phyloP scores from a whole-genome alignment of 169 alveolate species.

The Eimeria maxima region DNA sequence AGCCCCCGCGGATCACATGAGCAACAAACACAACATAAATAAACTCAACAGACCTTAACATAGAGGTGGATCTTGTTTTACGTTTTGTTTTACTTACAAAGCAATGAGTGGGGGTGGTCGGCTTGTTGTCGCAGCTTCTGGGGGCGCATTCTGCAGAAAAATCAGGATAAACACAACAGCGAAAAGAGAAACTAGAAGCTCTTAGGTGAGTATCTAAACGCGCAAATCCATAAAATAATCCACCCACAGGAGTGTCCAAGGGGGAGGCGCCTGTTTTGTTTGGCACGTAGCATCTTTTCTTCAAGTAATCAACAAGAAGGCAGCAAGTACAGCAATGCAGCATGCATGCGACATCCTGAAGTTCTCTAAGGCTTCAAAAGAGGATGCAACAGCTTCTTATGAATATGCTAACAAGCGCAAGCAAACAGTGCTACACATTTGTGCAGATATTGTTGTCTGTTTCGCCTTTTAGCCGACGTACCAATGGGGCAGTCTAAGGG shows the following conservation, averaged over 20 bases:
- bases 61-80: not conserved
- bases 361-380: too few species aligned
- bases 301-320: not conserved
- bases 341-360: too few species aligned
- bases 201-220: too few species aligned
- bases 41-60: not conserved
- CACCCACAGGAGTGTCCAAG: conserved; percentile 67
- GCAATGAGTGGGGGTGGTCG: conserved; percentile 71
- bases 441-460: too few species aligned
- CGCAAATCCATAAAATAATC: not conserved
- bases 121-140: conserved; percentile 78
- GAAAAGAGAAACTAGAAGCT: not conserved
- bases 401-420: too few species aligned
- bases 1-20: too few species aligned
- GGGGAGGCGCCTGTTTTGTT: conserved; percentile 32
- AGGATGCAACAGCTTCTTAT: too few species aligned
- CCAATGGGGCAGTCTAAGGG: conserved; percentile 72
- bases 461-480: not conserved
- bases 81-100: conserved; percentile 55
- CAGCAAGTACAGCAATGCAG: too few species aligned
- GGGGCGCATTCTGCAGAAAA: conserved; percentile 70
- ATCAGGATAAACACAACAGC: not conserved
- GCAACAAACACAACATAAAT: too few species aligned
- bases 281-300: not conserved
- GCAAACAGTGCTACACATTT: too few species aligned